Evolutionary conservation across 345 rosid species (phyloP).

Genomic region (Boechera retrofracta): DNA sequence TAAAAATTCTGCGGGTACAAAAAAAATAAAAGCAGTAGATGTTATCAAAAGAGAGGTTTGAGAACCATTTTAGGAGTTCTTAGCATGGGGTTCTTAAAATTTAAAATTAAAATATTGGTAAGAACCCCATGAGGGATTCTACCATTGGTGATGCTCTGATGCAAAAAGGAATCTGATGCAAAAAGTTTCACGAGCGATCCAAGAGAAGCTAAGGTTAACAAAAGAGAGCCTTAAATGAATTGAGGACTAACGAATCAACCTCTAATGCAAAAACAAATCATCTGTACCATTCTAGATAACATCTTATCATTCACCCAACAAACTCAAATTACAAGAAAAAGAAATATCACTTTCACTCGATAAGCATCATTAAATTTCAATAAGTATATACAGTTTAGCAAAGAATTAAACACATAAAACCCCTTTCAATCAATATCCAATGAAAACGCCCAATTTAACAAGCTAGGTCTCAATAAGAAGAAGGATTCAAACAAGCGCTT

Average conservation of each 20-base stretch:
- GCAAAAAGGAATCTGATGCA: conserved; percentile 8
- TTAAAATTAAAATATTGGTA: too few species aligned
- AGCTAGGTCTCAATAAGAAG: conserved; percentile 19
- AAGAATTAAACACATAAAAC: too few species aligned
- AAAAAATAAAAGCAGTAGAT: neutral
- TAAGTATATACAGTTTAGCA: too few species aligned
- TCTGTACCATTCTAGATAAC: neutral
- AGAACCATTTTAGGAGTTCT: neutral
- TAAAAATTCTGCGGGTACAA: too few species aligned
- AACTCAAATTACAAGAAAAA: neutral
- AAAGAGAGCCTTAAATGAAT: neutral
- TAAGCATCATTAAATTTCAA: too few species aligned
- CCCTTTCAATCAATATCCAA: neutral
- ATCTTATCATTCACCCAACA: neutral
- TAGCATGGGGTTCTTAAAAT: too few species aligned
- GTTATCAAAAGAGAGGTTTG: neutral
- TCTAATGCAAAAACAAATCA: neutral
- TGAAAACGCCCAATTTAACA: conserved; percentile 16
- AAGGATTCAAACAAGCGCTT: neutral
- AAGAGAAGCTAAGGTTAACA: conserved; percentile 3
- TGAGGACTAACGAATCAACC: neutral
- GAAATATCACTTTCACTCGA: neutral
- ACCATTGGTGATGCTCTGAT: too few species aligned
- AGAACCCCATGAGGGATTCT: too few species aligned
- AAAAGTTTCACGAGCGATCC: conserved; percentile 1